Conservation (phyloP, 2,329 filamentous ascomycete genomes). For the Apiospora arundinis region DNA sequence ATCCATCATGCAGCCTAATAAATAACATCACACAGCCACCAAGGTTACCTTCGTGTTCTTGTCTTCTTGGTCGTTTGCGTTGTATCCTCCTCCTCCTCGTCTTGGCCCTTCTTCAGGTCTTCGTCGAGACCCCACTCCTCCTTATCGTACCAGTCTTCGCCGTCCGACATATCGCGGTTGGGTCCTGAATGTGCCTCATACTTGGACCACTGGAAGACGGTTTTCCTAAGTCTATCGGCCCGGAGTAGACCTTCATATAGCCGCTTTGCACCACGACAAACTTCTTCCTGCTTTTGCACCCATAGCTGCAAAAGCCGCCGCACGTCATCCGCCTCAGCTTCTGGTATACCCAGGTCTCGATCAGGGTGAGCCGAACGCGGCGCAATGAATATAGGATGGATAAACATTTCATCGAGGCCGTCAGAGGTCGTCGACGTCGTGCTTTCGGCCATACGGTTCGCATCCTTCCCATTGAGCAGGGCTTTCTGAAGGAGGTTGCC, state of each 20-base stretch:
- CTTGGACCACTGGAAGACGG: slow-evolving; percentile 77
- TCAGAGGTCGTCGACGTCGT: slow-evolving; percentile 47
- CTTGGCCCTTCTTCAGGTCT: slow-evolving; percentile 80
- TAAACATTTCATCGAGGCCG: slow-evolving; percentile 56
- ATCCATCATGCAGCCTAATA: slow-evolving; percentile 11
- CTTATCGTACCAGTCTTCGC: slow-evolving; percentile 88
- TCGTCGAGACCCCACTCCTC: slow-evolving; percentile 79
- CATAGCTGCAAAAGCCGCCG: slow-evolving; percentile 76
- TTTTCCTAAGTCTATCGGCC: slow-evolving; percentile 73
- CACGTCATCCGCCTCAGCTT: slow-evolving; percentile 78
- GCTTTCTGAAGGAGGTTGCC: slow-evolving; percentile 22
- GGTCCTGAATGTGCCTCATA: slow-evolving; percentile 74
- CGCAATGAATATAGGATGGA: slow-evolving; percentile 78
- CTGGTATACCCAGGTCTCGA: slow-evolving; percentile 73
- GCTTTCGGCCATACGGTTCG: slow-evolving; percentile 29
- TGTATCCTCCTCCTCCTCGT: slow-evolving; percentile 80
- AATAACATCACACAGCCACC: slow-evolving; percentile 1
- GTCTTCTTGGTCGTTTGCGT: slow-evolving; percentile 66
- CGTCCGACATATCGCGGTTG: slow-evolving; percentile 80
- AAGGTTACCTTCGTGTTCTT: slow-evolving; percentile 56
- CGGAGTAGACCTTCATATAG: slow-evolving; percentile 75
- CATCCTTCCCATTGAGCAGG: slow-evolving; percentile 27
- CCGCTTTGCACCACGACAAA: slow-evolving; percentile 72
- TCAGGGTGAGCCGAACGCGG: slow-evolving; percentile 68
- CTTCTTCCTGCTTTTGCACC: slow-evolving; percentile 86